Evolutionary conservation across 345 rosid species (phyloP).

Genomic region (Syzygium aromaticum): DNA sequence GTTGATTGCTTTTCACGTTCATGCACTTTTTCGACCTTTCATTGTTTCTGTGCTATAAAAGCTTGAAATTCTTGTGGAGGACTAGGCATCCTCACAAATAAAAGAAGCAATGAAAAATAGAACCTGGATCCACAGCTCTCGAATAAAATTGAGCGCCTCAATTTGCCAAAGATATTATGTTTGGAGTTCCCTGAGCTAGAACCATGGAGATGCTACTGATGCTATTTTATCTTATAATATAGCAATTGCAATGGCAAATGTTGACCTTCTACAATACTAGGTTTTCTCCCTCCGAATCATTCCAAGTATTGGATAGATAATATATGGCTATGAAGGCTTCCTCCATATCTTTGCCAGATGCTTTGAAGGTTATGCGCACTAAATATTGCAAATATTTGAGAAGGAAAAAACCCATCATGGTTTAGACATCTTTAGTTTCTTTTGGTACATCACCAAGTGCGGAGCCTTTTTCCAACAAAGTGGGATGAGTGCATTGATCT

Average conservation of each 20-base stretch:
- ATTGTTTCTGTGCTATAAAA: background rate
- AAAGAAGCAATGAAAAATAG: background rate
- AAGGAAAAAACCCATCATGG: background rate
- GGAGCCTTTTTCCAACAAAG: background rate
- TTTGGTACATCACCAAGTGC: background rate
- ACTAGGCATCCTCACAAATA: background rate
- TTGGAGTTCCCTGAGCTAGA: background rate
- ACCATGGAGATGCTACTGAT: background rate
- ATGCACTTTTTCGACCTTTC: background rate
- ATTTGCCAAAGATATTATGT: background rate
- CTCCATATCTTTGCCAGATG: background rate
- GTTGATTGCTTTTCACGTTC: slow-evolving; percentile 5
- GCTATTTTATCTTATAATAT: background rate
- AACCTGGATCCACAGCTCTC: background rate
- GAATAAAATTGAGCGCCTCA: background rate
- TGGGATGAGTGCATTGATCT: background rate
- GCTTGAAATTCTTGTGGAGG: background rate
- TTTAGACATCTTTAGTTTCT: background rate
- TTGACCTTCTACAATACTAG: background rate
- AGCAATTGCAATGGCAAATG: background rate
- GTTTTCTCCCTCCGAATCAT: background rate
- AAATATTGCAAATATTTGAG: background rate
- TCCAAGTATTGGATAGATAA: background rate
- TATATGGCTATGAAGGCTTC: background rate
- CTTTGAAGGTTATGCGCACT: background rate